These are phyloP conservation scores for Voacanga thouarsii DNA, from an alignment of 257 asterid species.

Conservation along the genomic window DNA sequence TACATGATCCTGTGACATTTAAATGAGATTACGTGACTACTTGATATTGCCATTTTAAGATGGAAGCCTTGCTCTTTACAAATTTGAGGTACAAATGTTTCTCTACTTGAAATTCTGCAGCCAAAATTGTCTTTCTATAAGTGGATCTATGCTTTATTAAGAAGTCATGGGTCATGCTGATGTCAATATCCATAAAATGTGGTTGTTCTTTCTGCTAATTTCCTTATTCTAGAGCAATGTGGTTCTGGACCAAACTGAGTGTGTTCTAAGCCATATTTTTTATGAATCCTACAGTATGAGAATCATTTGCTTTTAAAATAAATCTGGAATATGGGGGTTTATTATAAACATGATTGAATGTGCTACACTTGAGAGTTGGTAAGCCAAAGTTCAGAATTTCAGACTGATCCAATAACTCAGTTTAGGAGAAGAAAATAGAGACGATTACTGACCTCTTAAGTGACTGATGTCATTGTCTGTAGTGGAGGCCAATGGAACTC, in stretches of 20 bases:
- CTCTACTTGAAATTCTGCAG: no score
- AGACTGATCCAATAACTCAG: not conserved
- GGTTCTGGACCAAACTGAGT: not conserved
- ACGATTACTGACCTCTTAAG: not conserved
- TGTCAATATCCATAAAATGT: no score
- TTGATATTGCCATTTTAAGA: not conserved
- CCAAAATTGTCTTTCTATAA: no score
- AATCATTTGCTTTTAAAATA: not conserved
- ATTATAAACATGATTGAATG: not conserved
- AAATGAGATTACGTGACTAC: not conserved
- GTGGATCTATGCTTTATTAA: not conserved
- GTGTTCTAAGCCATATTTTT: not conserved
- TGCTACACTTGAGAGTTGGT: not conserved
- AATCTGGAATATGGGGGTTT: not conserved
- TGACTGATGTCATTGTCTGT: constrained; percentile 22
- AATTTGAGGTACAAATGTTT: no score
- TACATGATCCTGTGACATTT: not conserved
- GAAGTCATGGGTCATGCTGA: no score
- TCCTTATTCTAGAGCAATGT: not conserved
- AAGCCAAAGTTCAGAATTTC: not conserved
- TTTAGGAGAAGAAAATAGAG: not conserved
- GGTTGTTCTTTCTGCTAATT: not conserved
- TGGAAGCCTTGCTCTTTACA: not conserved
- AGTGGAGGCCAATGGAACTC: constrained; percentile 97
- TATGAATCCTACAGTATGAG: not conserved